These are phyloP conservation scores for Cinchona pubescens DNA, from an alignment of 257 asterid species.

Conservation along the genomic window DNA sequence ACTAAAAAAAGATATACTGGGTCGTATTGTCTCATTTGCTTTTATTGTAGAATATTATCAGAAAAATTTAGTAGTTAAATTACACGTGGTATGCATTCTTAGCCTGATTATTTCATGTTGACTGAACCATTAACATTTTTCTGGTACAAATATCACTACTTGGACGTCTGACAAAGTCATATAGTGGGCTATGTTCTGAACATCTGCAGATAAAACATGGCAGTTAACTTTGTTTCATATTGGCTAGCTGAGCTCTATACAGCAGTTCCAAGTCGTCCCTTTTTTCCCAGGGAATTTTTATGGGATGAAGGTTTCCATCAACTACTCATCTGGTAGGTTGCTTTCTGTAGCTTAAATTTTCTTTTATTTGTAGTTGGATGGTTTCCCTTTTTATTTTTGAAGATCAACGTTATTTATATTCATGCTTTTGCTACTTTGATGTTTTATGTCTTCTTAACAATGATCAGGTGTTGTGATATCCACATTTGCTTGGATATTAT, in stretches of 20 bases:
- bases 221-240: slow-evolving; percentile 54
- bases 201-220: slow-evolving; percentile 69
- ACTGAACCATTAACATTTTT: neutral
- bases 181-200: slow-evolving; percentile 32
- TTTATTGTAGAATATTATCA: neutral
- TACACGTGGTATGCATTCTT: neutral
- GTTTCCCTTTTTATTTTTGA: neutral
- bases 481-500: slow-evolving; percentile 77
- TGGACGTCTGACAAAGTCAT: slow-evolving; percentile 42
- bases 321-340: slow-evolving; percentile 75
- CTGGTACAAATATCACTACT: slow-evolving; percentile 5
- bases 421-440: neutral
- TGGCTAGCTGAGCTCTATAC: slow-evolving; percentile 99
- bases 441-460: slow-evolving; percentile 18
- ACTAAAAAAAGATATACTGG: neutral
- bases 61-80: neutral
- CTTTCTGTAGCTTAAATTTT: slow-evolving; percentile 11
- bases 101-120: neutral
- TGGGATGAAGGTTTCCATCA: slow-evolving; percentile 99
- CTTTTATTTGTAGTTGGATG: neutral
- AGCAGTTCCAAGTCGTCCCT: slow-evolving; percentile 98
- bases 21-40: too few species aligned
- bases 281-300: slow-evolving; percentile 94
- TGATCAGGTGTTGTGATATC: slow-evolving; percentile 93
- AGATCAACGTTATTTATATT: neutral